Conservation (phyloP, 2,329 filamentous ascomycete genomes). For the Aspergillus novoparasiticus region DNA sequence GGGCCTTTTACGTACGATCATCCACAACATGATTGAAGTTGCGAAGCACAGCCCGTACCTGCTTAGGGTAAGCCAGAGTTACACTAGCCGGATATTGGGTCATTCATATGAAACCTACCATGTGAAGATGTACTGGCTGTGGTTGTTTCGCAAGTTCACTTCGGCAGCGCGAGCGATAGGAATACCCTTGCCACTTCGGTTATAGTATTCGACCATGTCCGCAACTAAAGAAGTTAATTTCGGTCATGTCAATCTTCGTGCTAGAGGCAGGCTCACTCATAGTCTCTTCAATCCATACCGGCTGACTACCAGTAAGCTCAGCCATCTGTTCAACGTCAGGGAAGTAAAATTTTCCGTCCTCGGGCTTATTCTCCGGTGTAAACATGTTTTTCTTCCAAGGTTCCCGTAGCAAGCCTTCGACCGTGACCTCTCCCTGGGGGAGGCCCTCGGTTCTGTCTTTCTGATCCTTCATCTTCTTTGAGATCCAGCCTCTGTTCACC, state of each 20-base stretch:
- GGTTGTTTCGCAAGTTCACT: constrained; percentile 93
- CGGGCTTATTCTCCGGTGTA: constrained; percentile 84
- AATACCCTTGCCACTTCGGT: constrained; percentile 77
- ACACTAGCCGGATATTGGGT: background rate
- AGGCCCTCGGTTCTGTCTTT: constrained; percentile 64
- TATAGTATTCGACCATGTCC: constrained; percentile 74
- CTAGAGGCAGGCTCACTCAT: constrained; percentile 64
- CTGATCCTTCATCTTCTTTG: constrained; percentile 71
- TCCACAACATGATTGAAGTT: constrained; percentile 93
- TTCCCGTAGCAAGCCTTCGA: constrained; percentile 82
- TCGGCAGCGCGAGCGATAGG: constrained; percentile 86
- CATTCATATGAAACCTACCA: constrained; percentile 65
- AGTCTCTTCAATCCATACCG: constrained; percentile 94
- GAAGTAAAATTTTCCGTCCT: constrained; percentile 88
- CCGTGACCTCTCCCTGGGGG: constrained; percentile 69
- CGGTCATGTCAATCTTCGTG: background rate
- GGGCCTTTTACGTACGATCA: constrained; percentile 87
- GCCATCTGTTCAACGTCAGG: constrained; percentile 95
- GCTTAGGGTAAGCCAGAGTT: constrained; percentile 26
- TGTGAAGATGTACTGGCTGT: constrained; percentile 97
- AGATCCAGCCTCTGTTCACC: constrained; percentile 90
- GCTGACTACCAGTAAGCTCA: constrained; percentile 73
- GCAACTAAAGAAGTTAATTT: constrained; percentile 59
- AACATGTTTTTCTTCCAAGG: constrained; percentile 99
- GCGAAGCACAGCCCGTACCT: constrained; percentile 86